A percentile compares a stretch with the other conserved stretches of the same genome.
These are phyloP conservation scores for Platanus orientalis DNA, from an alignment of 164 flowering plant genomes.

Conservation along the genomic window DNA sequence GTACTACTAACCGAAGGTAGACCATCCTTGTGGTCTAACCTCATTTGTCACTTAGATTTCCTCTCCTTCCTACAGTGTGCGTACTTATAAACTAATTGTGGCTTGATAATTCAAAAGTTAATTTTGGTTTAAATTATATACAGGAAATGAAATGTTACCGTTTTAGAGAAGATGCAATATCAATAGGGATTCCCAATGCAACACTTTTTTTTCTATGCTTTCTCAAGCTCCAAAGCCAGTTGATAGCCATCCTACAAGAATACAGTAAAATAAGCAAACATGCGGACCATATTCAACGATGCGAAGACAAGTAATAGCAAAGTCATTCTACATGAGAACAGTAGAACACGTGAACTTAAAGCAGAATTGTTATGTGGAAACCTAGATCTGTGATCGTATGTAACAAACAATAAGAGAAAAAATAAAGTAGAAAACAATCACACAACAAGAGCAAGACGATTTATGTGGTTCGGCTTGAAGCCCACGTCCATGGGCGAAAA, in stretches of 20 bases:
- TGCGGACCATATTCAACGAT: background rate
- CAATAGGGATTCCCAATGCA: conserved; percentile 49
- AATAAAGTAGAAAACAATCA: too few relatives aligned
- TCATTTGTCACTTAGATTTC: background rate
- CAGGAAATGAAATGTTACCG: conserved; percentile 38
- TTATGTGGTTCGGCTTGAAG: too few relatives aligned
- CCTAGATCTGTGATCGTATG: too few relatives aligned
- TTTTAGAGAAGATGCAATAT: conserved; percentile 57
- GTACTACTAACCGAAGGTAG: background rate
- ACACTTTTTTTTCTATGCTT: conserved; percentile 54
- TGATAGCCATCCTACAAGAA: conserved; percentile 81
- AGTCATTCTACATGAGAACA: background rate
- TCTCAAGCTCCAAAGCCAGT: conserved; percentile 86
- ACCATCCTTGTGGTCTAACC: background rate
- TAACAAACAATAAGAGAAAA: too few relatives aligned
- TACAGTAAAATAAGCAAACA: background rate
- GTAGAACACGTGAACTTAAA: background rate
- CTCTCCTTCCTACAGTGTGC: background rate
- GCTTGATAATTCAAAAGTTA: background rate
- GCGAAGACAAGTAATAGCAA: background rate
- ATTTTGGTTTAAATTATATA: conserved; percentile 3
- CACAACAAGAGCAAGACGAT: too few relatives aligned
- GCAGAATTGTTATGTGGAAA: too few relatives aligned
- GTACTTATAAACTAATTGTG: background rate
- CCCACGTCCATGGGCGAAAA: too few relatives aligned